A percentile compares a stretch with the other conserved stretches of the same genome.
Evolutionary conservation across 257 asterid genomes (phyloP).

Genomic region (Haberlea rhodopensis): DNA sequence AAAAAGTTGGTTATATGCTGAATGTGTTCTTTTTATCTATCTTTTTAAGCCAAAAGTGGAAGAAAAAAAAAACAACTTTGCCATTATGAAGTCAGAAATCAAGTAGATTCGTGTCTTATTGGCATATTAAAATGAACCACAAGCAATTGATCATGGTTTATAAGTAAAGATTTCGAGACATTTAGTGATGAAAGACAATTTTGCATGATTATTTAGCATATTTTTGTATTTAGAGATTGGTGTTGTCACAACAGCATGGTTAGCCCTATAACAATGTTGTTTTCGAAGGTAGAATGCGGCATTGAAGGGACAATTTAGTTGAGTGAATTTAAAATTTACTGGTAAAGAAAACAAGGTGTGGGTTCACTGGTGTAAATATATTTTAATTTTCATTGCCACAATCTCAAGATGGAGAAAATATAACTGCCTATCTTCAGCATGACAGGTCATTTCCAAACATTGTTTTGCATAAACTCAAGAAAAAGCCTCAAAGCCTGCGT

Average conservation of each 20-base stretch:
- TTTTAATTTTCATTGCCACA: not conserved
- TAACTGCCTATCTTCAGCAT: slow-evolving; percentile 18
- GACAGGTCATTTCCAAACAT: slow-evolving; percentile 23
- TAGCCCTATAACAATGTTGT: not conserved
- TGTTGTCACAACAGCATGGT: no score
- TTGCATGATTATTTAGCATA: not conserved
- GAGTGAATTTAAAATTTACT: no score
- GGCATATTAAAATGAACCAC: not conserved
- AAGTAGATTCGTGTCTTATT: not conserved
- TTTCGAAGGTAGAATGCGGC: not conserved
- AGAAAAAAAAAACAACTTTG: not conserved
- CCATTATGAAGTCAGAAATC: not conserved
- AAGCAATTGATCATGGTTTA: not conserved
- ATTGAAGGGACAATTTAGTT: no score
- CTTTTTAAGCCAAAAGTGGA: not conserved
- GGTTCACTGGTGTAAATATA: no score
- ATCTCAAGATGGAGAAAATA: not conserved
- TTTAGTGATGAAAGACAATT: not conserved
- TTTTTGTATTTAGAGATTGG: not conserved
- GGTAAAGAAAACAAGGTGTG: no score
- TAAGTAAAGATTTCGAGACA: not conserved
- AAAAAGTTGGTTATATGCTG: not conserved
- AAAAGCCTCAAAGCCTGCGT: slow-evolving; percentile 37
- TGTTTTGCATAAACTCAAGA: no score
- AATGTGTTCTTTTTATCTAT: no score